Conservation (phyloP, 129 eudicot species). For the Ambrosia trifida region DNA sequence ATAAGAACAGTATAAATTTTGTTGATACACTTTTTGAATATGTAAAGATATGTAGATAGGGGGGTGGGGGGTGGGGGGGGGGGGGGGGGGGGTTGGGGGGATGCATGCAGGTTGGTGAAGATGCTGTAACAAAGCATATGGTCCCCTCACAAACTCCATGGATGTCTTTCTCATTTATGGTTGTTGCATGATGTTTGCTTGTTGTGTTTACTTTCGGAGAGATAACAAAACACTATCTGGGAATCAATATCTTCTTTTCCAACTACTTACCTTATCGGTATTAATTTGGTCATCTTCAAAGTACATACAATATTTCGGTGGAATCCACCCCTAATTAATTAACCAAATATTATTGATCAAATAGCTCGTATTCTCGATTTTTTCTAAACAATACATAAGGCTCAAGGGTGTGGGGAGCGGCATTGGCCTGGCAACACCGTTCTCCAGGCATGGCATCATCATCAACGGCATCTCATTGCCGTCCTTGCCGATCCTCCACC, state of each 20-base stretch:
- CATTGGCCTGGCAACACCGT: too few species aligned
- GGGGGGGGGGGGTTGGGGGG: background rate
- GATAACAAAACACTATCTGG: constrained; percentile 18
- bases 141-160: constrained; percentile 43
- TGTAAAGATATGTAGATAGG: background rate
- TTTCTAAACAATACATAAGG: too few species aligned
- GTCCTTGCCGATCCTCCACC: too few species aligned
- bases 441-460: too few species aligned
- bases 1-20: too few species aligned
- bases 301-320: background rate
- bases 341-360: too few species aligned
- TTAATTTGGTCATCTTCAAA: constrained; percentile 14
- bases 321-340: background rate
- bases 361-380: too few species aligned
- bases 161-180: constrained; percentile 30
- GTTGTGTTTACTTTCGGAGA: constrained; percentile 21
- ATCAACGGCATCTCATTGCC: too few species aligned
- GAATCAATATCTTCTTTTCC: constrained; percentile 26
- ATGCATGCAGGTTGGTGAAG: constrained; percentile 39
- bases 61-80: background rate
- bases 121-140: constrained; percentile 40
- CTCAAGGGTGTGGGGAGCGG: too few species aligned
- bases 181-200: constrained; percentile 35
- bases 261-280: constrained; percentile 12
- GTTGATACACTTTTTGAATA: too few species aligned